Evolutionary conservation across 2,329 filamentous ascomycete species (phyloP).

Genomic region (Fusarium tjaetaba): DNA sequence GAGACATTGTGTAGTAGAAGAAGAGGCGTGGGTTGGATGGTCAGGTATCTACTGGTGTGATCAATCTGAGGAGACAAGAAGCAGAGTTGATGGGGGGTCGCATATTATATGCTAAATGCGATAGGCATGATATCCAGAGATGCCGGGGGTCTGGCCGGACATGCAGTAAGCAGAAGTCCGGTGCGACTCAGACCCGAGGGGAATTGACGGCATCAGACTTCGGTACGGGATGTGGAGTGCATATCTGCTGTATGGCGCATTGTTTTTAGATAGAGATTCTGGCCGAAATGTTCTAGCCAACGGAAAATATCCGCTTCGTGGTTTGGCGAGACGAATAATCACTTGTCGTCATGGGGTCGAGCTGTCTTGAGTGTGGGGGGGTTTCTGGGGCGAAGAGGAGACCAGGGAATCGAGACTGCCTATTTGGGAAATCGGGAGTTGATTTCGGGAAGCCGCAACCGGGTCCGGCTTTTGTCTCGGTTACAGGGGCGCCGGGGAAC

Average conservation of each 20-base stretch:
- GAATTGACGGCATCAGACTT: slow-evolving; percentile 35
- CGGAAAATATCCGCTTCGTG: slow-evolving; percentile 7
- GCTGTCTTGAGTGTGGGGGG: slow-evolving; percentile 38
- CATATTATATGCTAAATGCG: slow-evolving; percentile 31
- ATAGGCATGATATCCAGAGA: slow-evolving; percentile 13
- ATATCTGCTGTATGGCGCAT: slow-evolving; percentile 13
- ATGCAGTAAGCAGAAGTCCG: slow-evolving; percentile 7
- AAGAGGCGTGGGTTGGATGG: slow-evolving; percentile 1
- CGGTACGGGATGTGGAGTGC: slow-evolving; percentile 31
- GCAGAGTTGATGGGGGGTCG: slow-evolving; percentile 14
- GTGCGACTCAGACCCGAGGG: slow-evolving; percentile 30
- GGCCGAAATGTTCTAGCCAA: slow-evolving; percentile 9
- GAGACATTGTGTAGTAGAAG: slow-evolving; percentile 25
- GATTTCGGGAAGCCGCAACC: slow-evolving; percentile 41
- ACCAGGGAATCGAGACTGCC: slow-evolving; percentile 26
- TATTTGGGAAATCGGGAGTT: slow-evolving; percentile 45
- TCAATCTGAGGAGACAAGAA: slow-evolving; percentile 1
- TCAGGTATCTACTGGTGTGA: slow-evolving; percentile 8
- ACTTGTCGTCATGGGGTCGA: slow-evolving; percentile 34
- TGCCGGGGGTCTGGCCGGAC: slow-evolving; percentile 20
- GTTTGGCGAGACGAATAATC: slow-evolving; percentile 5
- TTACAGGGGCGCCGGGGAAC: background rate
- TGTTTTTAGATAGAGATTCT: background rate
- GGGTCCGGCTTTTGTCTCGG: slow-evolving; percentile 43
- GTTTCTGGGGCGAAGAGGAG: slow-evolving; percentile 42